Conservation (phyloP, 768 basidiomycete genomes). For the Cubamyces sp. region DNA sequence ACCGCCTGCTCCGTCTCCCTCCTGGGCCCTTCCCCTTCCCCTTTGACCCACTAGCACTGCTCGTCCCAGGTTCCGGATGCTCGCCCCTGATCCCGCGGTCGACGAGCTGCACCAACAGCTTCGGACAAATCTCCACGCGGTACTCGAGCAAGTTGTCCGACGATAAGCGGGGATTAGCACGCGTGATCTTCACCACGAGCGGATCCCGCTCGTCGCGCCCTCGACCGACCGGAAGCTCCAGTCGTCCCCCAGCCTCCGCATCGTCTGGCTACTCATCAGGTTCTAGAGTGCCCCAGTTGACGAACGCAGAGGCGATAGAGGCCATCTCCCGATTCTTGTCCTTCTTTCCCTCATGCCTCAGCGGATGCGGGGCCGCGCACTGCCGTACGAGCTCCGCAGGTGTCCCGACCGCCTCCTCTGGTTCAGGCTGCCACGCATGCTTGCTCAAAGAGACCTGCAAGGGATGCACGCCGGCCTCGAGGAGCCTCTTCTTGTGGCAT, state of each 20-base stretch:
- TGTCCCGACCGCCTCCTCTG: conserved; percentile 30
- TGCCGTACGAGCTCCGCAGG: conserved; percentile 28
- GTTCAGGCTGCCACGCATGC: conserved; percentile 30
- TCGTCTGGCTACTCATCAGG: neutral
- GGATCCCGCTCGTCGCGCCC: conserved; percentile 22
- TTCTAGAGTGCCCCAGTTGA: conserved; percentile 15
- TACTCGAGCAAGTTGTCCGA: conserved; percentile 49
- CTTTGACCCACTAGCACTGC: neutral
- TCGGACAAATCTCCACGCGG: conserved; percentile 44
- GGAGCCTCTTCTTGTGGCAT: conserved; percentile 32
- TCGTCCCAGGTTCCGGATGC: conserved; percentile 24
- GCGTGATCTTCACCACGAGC: conserved; percentile 41
- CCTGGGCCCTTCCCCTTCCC: neutral
- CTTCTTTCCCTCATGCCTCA: neutral
- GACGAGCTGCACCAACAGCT: conserved; percentile 39
- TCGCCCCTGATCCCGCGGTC: conserved; percentile 35
- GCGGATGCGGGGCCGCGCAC: conserved; percentile 18
- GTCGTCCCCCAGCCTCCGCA: neutral
- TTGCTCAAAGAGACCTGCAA: conserved; percentile 19
- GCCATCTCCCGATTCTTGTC: conserved; percentile 18
- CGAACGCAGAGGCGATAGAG: conserved; percentile 27
- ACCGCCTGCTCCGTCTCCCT: neutral
- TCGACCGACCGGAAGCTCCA: neutral
- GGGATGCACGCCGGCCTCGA: conserved; percentile 22
- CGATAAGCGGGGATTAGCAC: conserved; percentile 42